phyloP scores from a whole-genome alignment of 2,329 filamentous ascomycete genomes.

The Neophaeococcomyces aloes region DNA sequence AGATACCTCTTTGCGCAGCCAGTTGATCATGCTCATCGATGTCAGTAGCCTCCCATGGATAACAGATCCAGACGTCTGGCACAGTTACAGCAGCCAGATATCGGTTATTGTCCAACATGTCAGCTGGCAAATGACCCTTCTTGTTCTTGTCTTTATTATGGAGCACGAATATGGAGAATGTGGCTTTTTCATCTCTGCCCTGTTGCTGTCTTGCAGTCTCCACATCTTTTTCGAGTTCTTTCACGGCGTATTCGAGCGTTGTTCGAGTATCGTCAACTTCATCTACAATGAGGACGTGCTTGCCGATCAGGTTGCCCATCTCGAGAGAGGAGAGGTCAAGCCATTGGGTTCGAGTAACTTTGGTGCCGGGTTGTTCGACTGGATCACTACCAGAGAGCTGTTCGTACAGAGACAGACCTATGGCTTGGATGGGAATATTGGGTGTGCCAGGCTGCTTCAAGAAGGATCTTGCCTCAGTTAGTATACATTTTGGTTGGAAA shows the following conservation, averaged over 20 bases:
- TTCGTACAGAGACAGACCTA: conserved; percentile 95
- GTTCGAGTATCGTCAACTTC: conserved; percentile 94
- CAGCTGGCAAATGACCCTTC: conserved; percentile 72
- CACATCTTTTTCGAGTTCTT: conserved; percentile 90
- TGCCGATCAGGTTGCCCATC: conserved; percentile 81
- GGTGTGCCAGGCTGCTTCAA: conserved; percentile 75
- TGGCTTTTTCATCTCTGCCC: conserved; percentile 60
- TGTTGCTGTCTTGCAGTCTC: conserved; percentile 64
- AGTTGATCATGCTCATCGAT: conserved; percentile 82
- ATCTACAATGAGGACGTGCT: conserved; percentile 84
- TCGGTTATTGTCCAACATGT: conserved; percentile 58
- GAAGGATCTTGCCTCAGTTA: conserved; percentile 53
- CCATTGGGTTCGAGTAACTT: conserved; percentile 97
- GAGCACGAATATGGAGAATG: conserved; percentile 90
- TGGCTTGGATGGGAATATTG: conserved; percentile 99
- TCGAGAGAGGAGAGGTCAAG: conserved; percentile 77
- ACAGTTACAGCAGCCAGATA: conserved; percentile 84
- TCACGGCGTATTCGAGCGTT: conserved; percentile 85
- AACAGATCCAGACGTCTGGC: conserved; percentile 95
- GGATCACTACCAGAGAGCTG: conserved; percentile 53
- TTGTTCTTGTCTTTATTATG: conserved; percentile 99
- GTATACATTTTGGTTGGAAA: not conserved
- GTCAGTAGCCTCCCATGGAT: conserved; percentile 92
- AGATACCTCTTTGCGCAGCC: conserved; percentile 40
- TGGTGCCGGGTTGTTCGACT: conserved; percentile 74